phyloP scores from a whole-genome alignment of 2,329 filamentous ascomycete genomes.

The Dothistroma septosporum region DNA sequence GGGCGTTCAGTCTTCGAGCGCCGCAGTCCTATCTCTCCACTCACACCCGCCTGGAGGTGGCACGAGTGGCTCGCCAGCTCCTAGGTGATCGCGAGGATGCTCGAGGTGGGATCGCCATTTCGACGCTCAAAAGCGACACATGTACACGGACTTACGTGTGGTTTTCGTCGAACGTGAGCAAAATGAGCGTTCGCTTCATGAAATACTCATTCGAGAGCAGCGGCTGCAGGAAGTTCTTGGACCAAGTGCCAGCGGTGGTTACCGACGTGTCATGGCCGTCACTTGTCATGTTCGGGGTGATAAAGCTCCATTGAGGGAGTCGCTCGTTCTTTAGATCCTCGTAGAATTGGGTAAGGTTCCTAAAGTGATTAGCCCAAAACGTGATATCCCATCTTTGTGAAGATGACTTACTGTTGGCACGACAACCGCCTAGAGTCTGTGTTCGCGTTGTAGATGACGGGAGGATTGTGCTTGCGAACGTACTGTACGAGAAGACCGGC shows the following conservation, averaged over 20 bases:
- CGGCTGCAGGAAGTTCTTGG: slow-evolving; percentile 63
- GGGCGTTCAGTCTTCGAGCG: too few relatives aligned
- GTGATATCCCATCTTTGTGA: not conserved
- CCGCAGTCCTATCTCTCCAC: too few relatives aligned
- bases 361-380: not conserved
- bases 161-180: slow-evolving; percentile 77
- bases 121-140: not conserved
- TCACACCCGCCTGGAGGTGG: too few relatives aligned
- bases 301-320: slow-evolving; percentile 66
- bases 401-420: slow-evolving; percentile 55
- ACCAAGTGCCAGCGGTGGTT: slow-evolving; percentile 65
- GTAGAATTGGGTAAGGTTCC: slow-evolving; percentile 64
- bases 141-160: slow-evolving; percentile 41
- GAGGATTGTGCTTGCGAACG: slow-evolving; percentile 46
- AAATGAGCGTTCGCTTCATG: slow-evolving; percentile 69
- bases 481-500: slow-evolving; percentile 35
- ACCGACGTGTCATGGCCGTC: slow-evolving; percentile 73
- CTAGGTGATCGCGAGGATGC: too few relatives aligned
- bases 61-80: too few relatives aligned
- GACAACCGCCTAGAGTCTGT: slow-evolving; percentile 56
- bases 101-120: too few relatives aligned
- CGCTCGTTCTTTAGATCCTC: slow-evolving; percentile 59
- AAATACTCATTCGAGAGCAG: slow-evolving; percentile 67
- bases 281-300: slow-evolving; percentile 70
- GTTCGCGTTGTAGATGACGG: slow-evolving; percentile 62